Percentiles rank a stretch among this genome's conserved stretches.
These are phyloP conservation scores for Colletotrichum musicola DNA, from an alignment of 2,329 filamentous ascomycete genomes.

Conservation along the genomic window DNA sequence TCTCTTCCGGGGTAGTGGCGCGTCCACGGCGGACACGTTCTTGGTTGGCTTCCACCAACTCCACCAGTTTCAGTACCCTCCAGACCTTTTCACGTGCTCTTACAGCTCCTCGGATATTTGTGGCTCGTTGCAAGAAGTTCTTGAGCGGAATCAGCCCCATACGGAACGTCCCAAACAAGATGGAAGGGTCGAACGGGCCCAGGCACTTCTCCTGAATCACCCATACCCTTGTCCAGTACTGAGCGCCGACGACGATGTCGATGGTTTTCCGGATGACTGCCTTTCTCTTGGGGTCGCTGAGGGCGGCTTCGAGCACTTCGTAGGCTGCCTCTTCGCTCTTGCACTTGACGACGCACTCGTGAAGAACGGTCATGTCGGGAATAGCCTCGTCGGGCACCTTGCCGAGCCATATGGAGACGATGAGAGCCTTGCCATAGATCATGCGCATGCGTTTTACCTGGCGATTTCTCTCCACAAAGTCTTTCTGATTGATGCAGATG, in stretches of 20 bases:
- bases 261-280: slow-evolving; percentile 6
- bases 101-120: slow-evolving; percentile 15
- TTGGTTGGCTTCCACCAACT: slow-evolving; percentile 15
- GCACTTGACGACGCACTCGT: slow-evolving; percentile 16
- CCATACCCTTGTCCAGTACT: slow-evolving; percentile 29
- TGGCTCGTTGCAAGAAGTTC: slow-evolving; percentile 21
- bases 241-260: slow-evolving; percentile 13
- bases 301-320: not conserved
- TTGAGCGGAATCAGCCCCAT: slow-evolving; percentile 21
- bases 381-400: slow-evolving; percentile 18
- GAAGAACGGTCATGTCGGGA: slow-evolving; percentile 28
- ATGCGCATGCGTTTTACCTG: slow-evolving; percentile 40
- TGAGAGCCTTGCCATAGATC: slow-evolving; percentile 36
- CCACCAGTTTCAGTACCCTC: slow-evolving; percentile 25
- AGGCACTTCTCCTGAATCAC: slow-evolving; percentile 33
- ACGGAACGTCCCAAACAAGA: slow-evolving; percentile 29
- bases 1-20: slow-evolving; percentile 3
- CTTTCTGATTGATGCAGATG: slow-evolving; percentile 42
- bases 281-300: slow-evolving; percentile 9
- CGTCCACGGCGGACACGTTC: slow-evolving; percentile 21
- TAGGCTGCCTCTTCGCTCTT: slow-evolving; percentile 2
- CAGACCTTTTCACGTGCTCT: slow-evolving; percentile 28
- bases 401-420: slow-evolving; percentile 38
- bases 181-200: slow-evolving; percentile 25
- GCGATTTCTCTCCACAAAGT: slow-evolving; percentile 34